phyloP scores from a whole-genome alignment of 257 asterid species.

The Paulownia fortunei region DNA sequence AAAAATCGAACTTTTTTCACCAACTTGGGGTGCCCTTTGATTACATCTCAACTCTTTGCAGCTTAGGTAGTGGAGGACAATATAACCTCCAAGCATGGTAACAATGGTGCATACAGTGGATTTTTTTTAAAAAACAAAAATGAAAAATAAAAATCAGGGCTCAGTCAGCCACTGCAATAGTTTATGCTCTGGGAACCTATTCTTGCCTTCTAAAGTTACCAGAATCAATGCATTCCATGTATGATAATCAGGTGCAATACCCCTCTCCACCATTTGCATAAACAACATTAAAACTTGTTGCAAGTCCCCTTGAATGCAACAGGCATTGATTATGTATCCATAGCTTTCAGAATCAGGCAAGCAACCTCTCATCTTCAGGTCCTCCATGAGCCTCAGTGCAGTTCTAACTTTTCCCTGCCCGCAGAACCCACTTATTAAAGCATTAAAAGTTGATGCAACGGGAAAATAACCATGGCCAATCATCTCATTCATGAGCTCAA shows the following conservation, averaged over 20 bases:
- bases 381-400: conserved; percentile 73
- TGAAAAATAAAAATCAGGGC: conserved; percentile 18
- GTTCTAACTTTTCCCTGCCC: conserved; percentile 51
- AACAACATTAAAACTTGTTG: conserved; percentile 52
- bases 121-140: no score
- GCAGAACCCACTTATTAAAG: conserved; percentile 60
- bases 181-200: conserved; percentile 32
- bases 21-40: no score
- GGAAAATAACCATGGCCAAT: conserved; percentile 56
- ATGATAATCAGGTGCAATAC: conserved; percentile 52
- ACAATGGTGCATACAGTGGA: neutral
- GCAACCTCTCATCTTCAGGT: conserved; percentile 59
- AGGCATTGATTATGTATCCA: conserved; percentile 41
- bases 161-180: conserved; percentile 38
- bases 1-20: no score
- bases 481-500: conserved; percentile 70
- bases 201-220: conserved; percentile 35
- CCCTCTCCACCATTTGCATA: conserved; percentile 65
- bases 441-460: conserved; percentile 54
- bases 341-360: conserved; percentile 65
- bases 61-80: neutral
- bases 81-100: neutral
- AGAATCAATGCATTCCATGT: conserved; percentile 62
- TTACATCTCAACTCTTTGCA: no score
- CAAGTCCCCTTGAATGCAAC: conserved; percentile 52